These are phyloP conservation scores for Oidium heveae DNA, from an alignment of 2,329 filamentous ascomycete species.

Conservation along the genomic window DNA sequence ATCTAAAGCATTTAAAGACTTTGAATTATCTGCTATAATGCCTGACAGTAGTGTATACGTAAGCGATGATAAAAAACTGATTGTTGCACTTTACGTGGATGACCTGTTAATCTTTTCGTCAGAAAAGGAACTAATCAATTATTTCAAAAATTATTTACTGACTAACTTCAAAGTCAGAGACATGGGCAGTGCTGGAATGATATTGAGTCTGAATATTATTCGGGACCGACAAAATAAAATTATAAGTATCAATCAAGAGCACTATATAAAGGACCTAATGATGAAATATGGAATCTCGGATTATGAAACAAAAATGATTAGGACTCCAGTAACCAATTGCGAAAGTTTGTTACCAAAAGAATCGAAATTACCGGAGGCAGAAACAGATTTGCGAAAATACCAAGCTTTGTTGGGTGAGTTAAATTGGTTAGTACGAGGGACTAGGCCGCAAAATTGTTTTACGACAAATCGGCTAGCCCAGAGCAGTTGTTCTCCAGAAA, in stretches of 20 bases:
- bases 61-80: neutral
- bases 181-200: neutral
- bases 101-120: neutral
- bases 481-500: neutral
- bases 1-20: neutral
- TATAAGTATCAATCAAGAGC: neutral
- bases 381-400: neutral
- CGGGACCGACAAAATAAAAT: neutral
- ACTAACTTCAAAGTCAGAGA: neutral
- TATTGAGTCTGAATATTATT: neutral
- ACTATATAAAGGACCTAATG: neutral
- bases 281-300: neutral
- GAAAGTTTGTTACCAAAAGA: neutral
- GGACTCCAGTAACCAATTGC: neutral
- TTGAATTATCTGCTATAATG: neutral
- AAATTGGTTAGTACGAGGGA: neutral
- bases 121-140: neutral
- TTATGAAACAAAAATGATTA: neutral
- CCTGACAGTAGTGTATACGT: neutral
- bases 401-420: neutral
- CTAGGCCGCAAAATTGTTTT: neutral
- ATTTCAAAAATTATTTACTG: neutral
- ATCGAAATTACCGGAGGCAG: neutral
- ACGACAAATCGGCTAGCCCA: neutral
- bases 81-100: neutral